A percentile compares a stretch with the other conserved stretches of the same genome.
These are phyloP conservation scores for Diaporthe ilicicola DNA, from an alignment of 2,329 filamentous ascomycete species.

Conservation along the genomic window DNA sequence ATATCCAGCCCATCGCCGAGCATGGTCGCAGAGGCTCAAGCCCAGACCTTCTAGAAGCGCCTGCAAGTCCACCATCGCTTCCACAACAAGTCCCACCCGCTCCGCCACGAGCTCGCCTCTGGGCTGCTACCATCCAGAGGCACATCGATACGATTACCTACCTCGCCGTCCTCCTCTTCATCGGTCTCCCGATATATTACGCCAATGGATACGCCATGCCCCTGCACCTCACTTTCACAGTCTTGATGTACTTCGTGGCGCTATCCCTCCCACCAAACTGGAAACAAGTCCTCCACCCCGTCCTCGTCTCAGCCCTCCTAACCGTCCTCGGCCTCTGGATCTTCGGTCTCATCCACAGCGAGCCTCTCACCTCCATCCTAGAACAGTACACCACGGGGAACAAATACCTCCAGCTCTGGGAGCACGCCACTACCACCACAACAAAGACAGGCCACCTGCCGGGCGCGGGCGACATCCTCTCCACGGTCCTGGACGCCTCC, in stretches of 20 bases:
- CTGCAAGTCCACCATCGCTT: conserved; percentile 34
- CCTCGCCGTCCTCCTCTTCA: conserved; percentile 52
- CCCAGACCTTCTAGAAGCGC: conserved; percentile 36
- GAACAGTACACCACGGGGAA: conserved; percentile 59
- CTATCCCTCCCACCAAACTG: conserved; percentile 57
- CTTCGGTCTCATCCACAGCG: conserved; percentile 54
- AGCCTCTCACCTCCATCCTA: conserved; percentile 50
- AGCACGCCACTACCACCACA: conserved; percentile 38
- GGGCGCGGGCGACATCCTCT: conserved; percentile 66
- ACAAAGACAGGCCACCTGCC: conserved; percentile 43
- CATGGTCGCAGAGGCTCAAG: conserved; percentile 31
- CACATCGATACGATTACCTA: conserved; percentile 59
- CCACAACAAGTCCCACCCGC: conserved; percentile 51
- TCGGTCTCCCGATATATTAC: conserved; percentile 65
- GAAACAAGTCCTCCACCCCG: conserved; percentile 64
- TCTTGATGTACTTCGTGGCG: conserved; percentile 61
- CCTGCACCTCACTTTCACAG: conserved; percentile 54
- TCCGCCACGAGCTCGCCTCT: conserved; percentile 56
- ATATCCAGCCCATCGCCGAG: conserved; percentile 1
- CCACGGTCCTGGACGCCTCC: conserved; percentile 62
- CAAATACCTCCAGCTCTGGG: conserved; percentile 62
- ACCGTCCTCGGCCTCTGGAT: conserved; percentile 63
- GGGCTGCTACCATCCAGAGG: conserved; percentile 56
- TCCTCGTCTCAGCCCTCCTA: conserved; percentile 62
- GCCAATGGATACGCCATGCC: conserved; percentile 60